Base-by-base conservation (phyloP, 2,329 filamentous ascomycete genomes). In the Trichophyton schoenleinii region DNA sequence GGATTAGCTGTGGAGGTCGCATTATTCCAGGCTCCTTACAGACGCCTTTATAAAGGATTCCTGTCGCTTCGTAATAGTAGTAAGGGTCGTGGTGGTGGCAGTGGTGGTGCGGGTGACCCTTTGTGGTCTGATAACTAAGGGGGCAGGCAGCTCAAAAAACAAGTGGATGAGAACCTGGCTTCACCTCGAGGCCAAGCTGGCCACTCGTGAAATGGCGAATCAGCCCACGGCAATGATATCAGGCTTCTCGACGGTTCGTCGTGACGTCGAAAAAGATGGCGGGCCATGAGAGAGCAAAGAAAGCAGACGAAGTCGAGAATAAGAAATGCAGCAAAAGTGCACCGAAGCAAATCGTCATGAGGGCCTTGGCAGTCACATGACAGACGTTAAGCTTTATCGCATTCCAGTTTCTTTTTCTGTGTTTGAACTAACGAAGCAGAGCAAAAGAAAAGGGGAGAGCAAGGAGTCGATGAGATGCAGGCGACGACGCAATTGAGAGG, bases 1-100 rank as follows among this genome's bases (percentile, higher is more conserved):
- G 64, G 53, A 79, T 68, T 52, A 79, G 70, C 57, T 75, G 77
- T 68, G 75, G 75, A 53, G 76, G 75, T 67, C 77, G 74, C 78
- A 80, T 80, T 60, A 41, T 58, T 44, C 28, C 52, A 28, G 28
- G 5, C 13, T 36, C 7, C 34, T 38, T 38, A 9, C 11, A 38
- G 34, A 38, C 11, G 34, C 34, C 11, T 13, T 38, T 38, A 38
- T 38, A 28, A n/a, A 18, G 52, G 28, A 3, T 4, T 38, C 1
- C 34, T 13, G 2, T 38, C 11, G 9, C 34, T 38, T 38, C 34
- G 34, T 38, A 38, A 38, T 38, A 3, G 52, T 25, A 11, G 25
- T 18, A 36, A 31, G 18, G 25, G 15, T 11, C 3, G 52, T 55
- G 11, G 52, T 55, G 22, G 46, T 52, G 11, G 46, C 25, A 22